phyloP scores from a whole-genome alignment of 2,329 filamentous ascomycete genomes.

The Gnomoniopsis sp. region DNA sequence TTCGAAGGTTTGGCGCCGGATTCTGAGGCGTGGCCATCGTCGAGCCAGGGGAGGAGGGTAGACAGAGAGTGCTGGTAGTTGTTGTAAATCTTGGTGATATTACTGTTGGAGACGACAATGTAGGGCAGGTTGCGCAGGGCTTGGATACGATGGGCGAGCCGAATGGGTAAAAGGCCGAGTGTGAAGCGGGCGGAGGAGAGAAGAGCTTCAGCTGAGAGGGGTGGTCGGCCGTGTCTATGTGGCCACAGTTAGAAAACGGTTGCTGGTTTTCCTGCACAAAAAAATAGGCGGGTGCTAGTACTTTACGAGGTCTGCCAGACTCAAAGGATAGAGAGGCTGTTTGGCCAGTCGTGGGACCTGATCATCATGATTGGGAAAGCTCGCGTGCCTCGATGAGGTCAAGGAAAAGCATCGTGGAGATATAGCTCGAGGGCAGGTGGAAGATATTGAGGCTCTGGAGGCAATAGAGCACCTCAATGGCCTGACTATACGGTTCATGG shows the following conservation, averaged over 20 bases:
- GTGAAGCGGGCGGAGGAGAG: slow-evolving; percentile 94
- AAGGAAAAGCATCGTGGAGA: slow-evolving; percentile 11
- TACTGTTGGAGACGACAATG: slow-evolving; percentile 96
- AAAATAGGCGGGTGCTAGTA: slow-evolving; percentile 48
- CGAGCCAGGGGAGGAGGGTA: slow-evolving; percentile 75
- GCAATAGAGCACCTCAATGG: slow-evolving; percentile 35
- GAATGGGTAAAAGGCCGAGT: slow-evolving; percentile 83
- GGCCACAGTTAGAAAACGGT: background rate
- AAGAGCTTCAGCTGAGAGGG: slow-evolving; percentile 74
- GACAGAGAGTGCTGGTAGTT: slow-evolving; percentile 94
- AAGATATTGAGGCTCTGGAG: slow-evolving; percentile 18
- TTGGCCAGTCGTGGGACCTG: slow-evolving; percentile 77
- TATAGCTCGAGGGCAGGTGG: background rate
- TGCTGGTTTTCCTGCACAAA: too few species aligned
- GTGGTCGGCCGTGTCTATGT: slow-evolving; percentile 70
- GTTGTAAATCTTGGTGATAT: slow-evolving; percentile 90
- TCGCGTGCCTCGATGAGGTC: slow-evolving; percentile 3
- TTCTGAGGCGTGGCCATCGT: slow-evolving; percentile 28
- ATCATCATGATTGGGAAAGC: slow-evolving; percentile 58
- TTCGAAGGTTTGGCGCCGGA: slow-evolving; percentile 26
- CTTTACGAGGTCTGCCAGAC: slow-evolving; percentile 85
- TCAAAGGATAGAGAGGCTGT: slow-evolving; percentile 75
- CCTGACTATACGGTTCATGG: slow-evolving; percentile 39
- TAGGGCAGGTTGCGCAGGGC: slow-evolving; percentile 90
- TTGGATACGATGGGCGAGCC: slow-evolving; percentile 90